Evolutionary conservation across 208 protist genomes (phyloP).

Genomic region (Leishmania amazonensis): DNA sequence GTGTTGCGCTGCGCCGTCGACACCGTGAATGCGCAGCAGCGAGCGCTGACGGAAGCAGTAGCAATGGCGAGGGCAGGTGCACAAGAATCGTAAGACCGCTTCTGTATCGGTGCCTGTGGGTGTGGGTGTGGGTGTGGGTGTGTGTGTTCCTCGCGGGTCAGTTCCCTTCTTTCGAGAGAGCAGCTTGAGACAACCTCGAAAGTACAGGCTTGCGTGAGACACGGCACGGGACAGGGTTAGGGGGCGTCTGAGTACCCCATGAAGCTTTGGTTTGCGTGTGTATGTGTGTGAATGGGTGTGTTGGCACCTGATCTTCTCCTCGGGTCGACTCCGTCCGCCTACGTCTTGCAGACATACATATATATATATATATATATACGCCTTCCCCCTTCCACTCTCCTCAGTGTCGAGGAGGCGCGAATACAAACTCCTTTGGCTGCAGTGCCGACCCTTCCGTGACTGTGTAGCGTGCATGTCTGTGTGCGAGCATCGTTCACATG

Average conservation of each 20-base stretch:
- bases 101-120: not conserved
- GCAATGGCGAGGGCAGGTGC: not conserved
- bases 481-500: not conserved
- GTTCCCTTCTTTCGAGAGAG: not conserved
- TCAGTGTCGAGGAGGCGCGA: not conserved
- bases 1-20: constrained; percentile 44
- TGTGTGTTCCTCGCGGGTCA: not conserved
- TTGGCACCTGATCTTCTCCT: constrained; percentile 2
- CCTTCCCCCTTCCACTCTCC: not conserved
- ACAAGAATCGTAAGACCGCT: not conserved
- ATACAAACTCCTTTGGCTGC: not conserved
- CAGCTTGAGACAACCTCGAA: not conserved
- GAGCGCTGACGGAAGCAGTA: constrained; percentile 29
- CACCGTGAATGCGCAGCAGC: constrained; percentile 51
- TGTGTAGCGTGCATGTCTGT: not conserved
- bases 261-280: too few relatives aligned
- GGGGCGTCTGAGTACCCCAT: not conserved
- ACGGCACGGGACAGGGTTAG: not conserved
- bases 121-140: not conserved
- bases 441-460: not conserved
- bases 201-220: not conserved
- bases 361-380: too few relatives aligned
- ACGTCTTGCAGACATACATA: constrained; percentile 1
- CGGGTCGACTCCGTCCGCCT: not conserved
- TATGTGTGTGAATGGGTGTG: not conserved